Percentiles rank a stretch among this genome's conserved stretches.
Conservation (phyloP, 352 stramenopile species). For the Phytophthora fragariae region DNA sequence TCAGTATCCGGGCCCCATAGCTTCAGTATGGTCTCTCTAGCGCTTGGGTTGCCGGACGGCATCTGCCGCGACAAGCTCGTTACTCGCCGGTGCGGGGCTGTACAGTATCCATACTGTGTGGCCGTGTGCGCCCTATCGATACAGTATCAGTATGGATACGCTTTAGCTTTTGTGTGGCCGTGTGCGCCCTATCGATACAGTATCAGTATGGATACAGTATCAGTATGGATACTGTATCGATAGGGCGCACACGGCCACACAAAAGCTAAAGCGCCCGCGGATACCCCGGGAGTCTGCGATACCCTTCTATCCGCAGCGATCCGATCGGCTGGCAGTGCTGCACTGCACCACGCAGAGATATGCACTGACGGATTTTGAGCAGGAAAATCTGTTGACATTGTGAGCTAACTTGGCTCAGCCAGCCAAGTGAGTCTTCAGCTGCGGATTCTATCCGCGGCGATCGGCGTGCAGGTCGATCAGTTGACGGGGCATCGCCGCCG, state of each 20-base stretch:
- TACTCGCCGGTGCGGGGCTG: not conserved
- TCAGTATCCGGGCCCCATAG: not conserved
- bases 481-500: not conserved
- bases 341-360: not conserved
- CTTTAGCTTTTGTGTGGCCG: not conserved
- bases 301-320: conserved; percentile 22
- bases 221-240: too few species aligned
- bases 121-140: too few species aligned
- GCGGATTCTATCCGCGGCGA: not conserved
- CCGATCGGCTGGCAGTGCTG: conserved; percentile 6
- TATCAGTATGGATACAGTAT: too few species aligned
- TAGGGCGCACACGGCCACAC: not conserved
- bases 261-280: not conserved
- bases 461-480: not conserved
- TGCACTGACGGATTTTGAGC: not conserved
- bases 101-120: too few species aligned
- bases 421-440: not conserved
- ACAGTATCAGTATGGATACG: too few species aligned
- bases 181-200: not conserved
- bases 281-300: conserved; percentile 28
- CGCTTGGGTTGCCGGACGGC: not conserved
- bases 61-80: conserved; percentile 15
- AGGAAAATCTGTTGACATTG: not conserved
- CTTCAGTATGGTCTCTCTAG: not conserved
- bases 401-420: too few species aligned